Percentiles rank a stretch among this genome's conserved stretches.
phyloP scores from a whole-genome alignment of 176 grass and related monocot genomes.

The Zea luxurians region DNA sequence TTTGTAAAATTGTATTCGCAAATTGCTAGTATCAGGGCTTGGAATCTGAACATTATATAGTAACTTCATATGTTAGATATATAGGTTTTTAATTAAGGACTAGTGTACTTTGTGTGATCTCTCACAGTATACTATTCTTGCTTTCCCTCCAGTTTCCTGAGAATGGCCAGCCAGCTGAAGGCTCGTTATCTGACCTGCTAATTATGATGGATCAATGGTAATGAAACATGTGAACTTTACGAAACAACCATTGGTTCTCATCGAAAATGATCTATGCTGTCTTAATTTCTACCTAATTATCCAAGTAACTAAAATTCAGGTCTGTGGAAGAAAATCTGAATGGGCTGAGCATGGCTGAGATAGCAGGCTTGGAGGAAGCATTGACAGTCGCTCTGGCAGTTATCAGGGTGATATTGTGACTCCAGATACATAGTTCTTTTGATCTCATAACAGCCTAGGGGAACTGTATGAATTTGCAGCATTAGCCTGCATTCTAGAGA shows the following conservation, averaged over 20 bases:
- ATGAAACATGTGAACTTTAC: background rate
- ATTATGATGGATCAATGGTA: conserved; percentile 31
- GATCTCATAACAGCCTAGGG: background rate
- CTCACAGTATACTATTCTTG: background rate
- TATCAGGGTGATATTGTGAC: conserved; percentile 20
- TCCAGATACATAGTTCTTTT: background rate
- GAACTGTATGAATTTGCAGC: background rate
- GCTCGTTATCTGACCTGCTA: conserved; percentile 2
- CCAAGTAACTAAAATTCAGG: conserved; percentile 12
- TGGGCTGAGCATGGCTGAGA: conserved; percentile 6
- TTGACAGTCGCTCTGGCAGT: conserved; percentile 18
- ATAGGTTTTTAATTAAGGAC: background rate
- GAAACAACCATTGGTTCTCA: background rate
- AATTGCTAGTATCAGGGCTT: background rate
- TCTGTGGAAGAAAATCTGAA: conserved; percentile 23
- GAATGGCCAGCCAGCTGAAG: background rate
- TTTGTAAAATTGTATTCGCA: no score
- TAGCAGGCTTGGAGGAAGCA: conserved; percentile 30
- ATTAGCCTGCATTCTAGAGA: background rate
- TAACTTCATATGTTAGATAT: no score
- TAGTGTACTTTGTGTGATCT: background rate
- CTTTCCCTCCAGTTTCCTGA: background rate
- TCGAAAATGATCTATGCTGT: background rate
- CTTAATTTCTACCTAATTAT: conserved; percentile 1
- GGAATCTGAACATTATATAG: background rate